Conservation (phyloP, 805 yeast species). For the Cyberlindnera euphorbiiphila region DNA sequence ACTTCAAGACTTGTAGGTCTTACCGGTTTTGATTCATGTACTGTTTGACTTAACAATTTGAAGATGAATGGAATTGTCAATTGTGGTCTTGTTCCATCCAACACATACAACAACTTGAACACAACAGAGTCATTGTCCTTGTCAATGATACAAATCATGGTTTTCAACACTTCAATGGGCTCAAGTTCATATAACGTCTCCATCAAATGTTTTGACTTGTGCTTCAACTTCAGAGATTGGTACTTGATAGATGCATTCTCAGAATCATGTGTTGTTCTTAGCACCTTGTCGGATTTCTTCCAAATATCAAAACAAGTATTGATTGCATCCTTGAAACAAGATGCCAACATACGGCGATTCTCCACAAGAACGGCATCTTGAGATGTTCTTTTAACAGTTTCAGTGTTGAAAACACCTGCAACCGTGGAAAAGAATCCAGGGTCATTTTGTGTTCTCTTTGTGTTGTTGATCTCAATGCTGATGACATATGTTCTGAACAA, state of each 20-base stretch:
- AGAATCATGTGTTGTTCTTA: constrained; percentile 16
- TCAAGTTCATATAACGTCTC: constrained; percentile 65
- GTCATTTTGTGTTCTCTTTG: constrained; percentile 39
- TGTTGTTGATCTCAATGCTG: constrained; percentile 47
- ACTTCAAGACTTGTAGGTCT: constrained; percentile 19
- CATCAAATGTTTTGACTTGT: constrained; percentile 60
- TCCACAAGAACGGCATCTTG: constrained; percentile 9
- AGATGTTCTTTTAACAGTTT: constrained; percentile 33
- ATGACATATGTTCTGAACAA: constrained; percentile 33
- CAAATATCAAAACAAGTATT: constrained; percentile 58
- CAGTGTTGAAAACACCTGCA: constrained; percentile 75
- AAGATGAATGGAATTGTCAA: constrained; percentile 66
- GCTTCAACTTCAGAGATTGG: constrained; percentile 59
- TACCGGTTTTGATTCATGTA: constrained; percentile 3
- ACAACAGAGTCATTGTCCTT: constrained; percentile 31
- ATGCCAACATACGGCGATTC: constrained; percentile 22
- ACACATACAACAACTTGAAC: constrained; percentile 63
- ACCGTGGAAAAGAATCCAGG: constrained; percentile 51
- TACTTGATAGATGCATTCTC: constrained; percentile 38
- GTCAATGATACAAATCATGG: constrained; percentile 39
- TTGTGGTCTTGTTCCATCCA: constrained; percentile 82
- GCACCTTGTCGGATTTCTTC: constrained; percentile 56
- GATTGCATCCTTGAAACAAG: constrained; percentile 60
- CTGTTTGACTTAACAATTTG: constrained; percentile 42
- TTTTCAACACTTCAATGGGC: constrained; percentile 68